A percentile compares a stretch with the other conserved stretches of the same genome.
phyloP scores from a whole-genome alignment of 23 red algal genomes.

The Rhodosorus marinus region DNA sequence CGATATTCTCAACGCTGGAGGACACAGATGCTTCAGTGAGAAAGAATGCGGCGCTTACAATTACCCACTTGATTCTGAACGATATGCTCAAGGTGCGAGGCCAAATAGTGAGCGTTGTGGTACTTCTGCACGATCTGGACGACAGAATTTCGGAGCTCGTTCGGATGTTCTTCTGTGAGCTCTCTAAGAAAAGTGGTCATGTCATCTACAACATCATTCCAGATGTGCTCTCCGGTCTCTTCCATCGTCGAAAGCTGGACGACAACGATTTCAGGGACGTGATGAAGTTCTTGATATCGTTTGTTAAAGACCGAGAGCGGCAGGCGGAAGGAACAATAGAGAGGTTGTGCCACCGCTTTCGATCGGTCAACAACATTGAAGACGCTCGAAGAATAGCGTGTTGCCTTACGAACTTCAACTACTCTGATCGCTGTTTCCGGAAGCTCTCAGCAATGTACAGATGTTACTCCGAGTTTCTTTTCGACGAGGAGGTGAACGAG shows the following conservation, averaged over 20 bases:
- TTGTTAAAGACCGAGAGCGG: slow-evolving; percentile 57
- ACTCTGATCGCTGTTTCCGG: no score
- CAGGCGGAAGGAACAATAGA: slow-evolving; percentile 58
- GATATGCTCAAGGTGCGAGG: slow-evolving; percentile 91
- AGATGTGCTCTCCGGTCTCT: slow-evolving; percentile 63
- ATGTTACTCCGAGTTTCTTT: no score
- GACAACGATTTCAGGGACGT: slow-evolving; percentile 34
- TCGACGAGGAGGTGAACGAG: no score
- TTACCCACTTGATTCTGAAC: slow-evolving; percentile 78
- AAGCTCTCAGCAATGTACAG: no score
- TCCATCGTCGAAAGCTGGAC: slow-evolving; percentile 11
- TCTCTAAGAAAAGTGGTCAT: slow-evolving; percentile 32
- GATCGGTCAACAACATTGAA: background rate
- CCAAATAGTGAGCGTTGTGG: slow-evolving; percentile 47
- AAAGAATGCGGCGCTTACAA: slow-evolving; percentile 43
- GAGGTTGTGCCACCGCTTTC: slow-evolving; percentile 76
- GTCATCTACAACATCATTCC: slow-evolving; percentile 68
- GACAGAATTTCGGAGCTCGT: slow-evolving; percentile 35
- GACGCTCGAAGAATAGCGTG: background rate
- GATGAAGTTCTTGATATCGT: slow-evolving; percentile 45
- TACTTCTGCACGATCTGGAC: slow-evolving; percentile 44
- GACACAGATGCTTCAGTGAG: slow-evolving; percentile 40
- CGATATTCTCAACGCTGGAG: slow-evolving; percentile 31
- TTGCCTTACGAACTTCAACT: no score
- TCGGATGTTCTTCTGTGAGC: slow-evolving; percentile 57